Conservation (phyloP, 305 asterid species). For the Plantago lanceolata region DNA sequence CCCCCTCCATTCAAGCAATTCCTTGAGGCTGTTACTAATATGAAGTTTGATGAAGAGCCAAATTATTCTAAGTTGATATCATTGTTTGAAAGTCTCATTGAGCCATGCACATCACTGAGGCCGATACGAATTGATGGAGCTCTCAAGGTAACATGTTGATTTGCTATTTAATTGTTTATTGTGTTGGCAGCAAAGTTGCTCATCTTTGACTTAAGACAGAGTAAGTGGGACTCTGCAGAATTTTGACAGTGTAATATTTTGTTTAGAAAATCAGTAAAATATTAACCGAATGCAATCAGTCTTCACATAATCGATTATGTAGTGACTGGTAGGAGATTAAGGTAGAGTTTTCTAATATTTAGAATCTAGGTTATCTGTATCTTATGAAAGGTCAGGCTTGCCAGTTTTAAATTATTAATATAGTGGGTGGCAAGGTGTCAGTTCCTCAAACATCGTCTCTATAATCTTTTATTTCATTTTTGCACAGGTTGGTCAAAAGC, state of each 20-base stretch:
- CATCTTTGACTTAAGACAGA: no score
- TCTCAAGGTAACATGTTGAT: conserved; percentile 52
- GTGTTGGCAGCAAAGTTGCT: neutral
- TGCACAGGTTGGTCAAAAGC: conserved; percentile 91
- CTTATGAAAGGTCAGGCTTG: no score
- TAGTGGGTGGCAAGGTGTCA: neutral
- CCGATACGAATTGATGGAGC: conserved; percentile 97
- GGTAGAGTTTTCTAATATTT: no score
- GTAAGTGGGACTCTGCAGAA: no score
- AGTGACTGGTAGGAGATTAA: no score
- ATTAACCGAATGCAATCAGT: neutral
- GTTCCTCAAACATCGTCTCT: conserved; percentile 2
- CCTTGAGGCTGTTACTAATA: conserved; percentile 86
- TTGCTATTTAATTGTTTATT: neutral
- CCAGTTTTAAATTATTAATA: neutral
- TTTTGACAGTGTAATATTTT: no score
- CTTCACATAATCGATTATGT: no score
- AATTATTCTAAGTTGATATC: conserved; percentile 80
- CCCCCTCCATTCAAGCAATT: conserved; percentile 83
- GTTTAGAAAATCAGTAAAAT: no score
- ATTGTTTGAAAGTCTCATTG: conserved; percentile 79
- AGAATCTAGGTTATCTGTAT: no score
- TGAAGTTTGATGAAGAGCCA: conserved; percentile 97
- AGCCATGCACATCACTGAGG: conserved; percentile 66
- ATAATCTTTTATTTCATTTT: conserved; percentile 22